Percentiles rank a stretch among this genome's conserved stretches.
Conservation (phyloP, 164 flowering plant species). For the Chimonanthus praecox region DNA sequence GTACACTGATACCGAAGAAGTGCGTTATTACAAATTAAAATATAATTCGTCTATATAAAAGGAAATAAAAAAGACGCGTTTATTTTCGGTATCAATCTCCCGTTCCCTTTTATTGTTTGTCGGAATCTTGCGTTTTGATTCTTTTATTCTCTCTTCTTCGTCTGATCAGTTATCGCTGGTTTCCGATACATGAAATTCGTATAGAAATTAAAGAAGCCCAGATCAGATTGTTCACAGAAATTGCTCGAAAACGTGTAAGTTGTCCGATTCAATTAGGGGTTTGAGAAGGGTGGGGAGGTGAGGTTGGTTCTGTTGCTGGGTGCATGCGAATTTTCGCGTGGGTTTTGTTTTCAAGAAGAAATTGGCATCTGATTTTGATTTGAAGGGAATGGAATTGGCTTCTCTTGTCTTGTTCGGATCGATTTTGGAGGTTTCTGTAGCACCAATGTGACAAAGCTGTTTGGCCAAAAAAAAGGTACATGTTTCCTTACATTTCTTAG, state of each 20-base stretch:
- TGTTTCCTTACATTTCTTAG: not conserved
- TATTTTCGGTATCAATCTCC: not conserved
- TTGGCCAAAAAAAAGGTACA: not conserved
- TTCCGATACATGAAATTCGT: not conserved
- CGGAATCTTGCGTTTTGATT: too few species aligned
- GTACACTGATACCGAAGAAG: not conserved
- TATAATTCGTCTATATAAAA: not conserved
- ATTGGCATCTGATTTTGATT: not conserved
- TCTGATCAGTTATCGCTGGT: not conserved
- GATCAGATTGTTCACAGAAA: not conserved
- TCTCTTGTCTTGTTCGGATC: not conserved
- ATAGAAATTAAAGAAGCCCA: not conserved
- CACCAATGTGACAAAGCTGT: not conserved
- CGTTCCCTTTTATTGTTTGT: not conserved
- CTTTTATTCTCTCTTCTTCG: not conserved
- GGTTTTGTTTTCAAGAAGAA: not conserved
- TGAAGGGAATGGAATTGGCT: not conserved
- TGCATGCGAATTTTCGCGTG: not conserved
- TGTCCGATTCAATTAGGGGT: not conserved
- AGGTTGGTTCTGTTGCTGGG: not conserved
- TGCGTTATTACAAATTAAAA: too few species aligned
- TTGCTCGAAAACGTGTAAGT: not conserved
- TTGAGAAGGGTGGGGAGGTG: not conserved
- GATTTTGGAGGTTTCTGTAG: not conserved
- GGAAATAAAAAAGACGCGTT: not conserved